Base-by-base conservation (phyloP, 768 basidiomycete species). In the Termitomyces sp. region DNA sequence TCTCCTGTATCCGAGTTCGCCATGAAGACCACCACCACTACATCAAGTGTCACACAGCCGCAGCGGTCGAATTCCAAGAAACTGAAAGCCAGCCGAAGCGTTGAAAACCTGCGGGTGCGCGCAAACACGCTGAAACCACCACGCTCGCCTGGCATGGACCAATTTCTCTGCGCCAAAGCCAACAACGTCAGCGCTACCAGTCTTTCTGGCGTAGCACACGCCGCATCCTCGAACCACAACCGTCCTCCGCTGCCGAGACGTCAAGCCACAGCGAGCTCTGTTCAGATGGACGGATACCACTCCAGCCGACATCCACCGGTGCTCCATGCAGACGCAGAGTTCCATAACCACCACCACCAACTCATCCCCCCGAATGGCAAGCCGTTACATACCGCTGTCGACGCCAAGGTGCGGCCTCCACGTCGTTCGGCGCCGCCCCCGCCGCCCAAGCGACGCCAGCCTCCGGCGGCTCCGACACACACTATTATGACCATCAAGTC, bases 31-130 rank as follows among this genome's bases (percentile, higher is more conserved):
- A 72, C n/a, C n/a, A n/a, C 72, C 20, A 64, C 64, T 47, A 65
- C 67, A 53, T 64, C 69, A 12, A 65, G 73, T 3, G 67, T 71
- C 24, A 61, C 71, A n/a, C 69, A 76, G 46, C 68, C 75, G 43
- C 66, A 70, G 32, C 68, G 74, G 5, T 67, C 73, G 29, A 67
- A 66, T 27, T 73, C 75, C 42, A 83, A 76, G 59, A 71, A 76
- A 5, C 59, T 86, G 56, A 90, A 88, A 68, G 68, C 79, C 32
- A 86, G 83, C 69, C 83, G 82, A 62, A 91, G 89, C 63, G 82
- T 79, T 32, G 88, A 90, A 67, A 76, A 83, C 59, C 56, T 88
- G 22, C 76, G 78, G 54, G 66, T 57, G 5, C 63, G 64, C 31
- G 55, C 59, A 34, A 67, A 65, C 42, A 44, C 68, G 42, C 61